phyloP scores from a whole-genome alignment of 2,329 filamentous ascomycete genomes.

The Myriosclerotinia duriaeana region DNA sequence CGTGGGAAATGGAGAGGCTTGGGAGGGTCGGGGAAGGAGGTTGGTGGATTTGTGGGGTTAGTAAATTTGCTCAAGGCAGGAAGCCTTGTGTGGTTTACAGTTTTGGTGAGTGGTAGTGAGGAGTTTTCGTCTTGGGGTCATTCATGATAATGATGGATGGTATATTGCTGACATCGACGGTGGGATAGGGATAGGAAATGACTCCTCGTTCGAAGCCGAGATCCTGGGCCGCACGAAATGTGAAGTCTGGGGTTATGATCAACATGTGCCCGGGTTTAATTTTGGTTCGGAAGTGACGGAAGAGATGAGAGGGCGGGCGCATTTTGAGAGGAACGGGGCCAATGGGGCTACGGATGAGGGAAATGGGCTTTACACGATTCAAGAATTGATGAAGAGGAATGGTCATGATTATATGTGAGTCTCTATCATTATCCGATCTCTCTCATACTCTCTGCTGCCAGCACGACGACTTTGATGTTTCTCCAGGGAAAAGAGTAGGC shows the following conservation, averaged over 20 bases:
- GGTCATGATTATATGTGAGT: constrained; percentile 41
- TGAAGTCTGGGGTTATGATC: constrained; percentile 45
- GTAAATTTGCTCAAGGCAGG: constrained; percentile 38
- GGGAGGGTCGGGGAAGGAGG: constrained; percentile 45
- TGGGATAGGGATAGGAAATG: constrained; percentile 15
- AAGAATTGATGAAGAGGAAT: constrained; percentile 44
- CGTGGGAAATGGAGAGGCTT: constrained; percentile 45
- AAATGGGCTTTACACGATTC: constrained; percentile 39
- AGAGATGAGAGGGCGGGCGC: constrained; percentile 32
- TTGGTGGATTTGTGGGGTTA: constrained; percentile 47
- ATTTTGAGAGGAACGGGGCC: constrained; percentile 42
- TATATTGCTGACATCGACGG: neutral
- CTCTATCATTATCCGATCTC: neutral
- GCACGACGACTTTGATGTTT: too few species aligned
- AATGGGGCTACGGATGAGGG: constrained; percentile 36
- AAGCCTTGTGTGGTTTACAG: constrained; percentile 19
- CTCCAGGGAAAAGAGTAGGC: neutral
- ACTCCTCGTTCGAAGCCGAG: constrained; percentile 39
- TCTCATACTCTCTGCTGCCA: too few species aligned
- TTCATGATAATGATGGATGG: too few species aligned
- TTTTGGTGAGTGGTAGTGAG: constrained; percentile 19
- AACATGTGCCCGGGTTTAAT: constrained; percentile 35
- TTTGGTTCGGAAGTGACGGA: constrained; percentile 40
- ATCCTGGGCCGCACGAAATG: constrained; percentile 44
- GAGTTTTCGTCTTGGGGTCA: too few species aligned